These are phyloP conservation scores for Diplosphaera chodatii DNA, from an alignment of 139 green algal species.

Conservation along the genomic window DNA sequence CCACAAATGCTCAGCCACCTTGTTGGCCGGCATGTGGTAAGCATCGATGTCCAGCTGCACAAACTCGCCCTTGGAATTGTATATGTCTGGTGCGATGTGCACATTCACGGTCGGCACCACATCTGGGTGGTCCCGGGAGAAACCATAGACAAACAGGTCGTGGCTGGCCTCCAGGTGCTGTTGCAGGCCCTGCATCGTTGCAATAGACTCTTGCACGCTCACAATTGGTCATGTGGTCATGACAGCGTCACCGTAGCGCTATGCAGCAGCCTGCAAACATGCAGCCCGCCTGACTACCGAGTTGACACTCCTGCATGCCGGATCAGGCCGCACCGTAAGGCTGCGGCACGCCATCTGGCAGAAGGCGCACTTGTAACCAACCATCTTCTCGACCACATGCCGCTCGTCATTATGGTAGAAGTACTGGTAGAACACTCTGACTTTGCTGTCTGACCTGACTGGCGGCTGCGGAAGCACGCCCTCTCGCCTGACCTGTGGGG, in stretches of 20 bases:
- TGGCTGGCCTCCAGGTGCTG: constrained; percentile 7
- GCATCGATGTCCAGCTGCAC: not conserved
- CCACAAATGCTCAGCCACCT: no score
- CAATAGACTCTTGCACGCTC: no score
- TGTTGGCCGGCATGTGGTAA: not conserved
- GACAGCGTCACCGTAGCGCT: no score
- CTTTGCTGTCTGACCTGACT: no score
- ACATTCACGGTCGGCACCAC: not conserved
- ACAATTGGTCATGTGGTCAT: no score
- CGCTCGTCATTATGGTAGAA: not conserved
- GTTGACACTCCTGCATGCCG: no score
- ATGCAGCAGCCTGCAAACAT: no score
- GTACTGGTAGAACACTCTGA: not conserved
- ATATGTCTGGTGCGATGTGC: not conserved
- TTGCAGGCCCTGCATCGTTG: constrained; percentile 1
- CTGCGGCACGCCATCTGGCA: not conserved
- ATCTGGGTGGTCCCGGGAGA: not conserved
- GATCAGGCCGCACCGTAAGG: not conserved
- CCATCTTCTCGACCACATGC: not conserved
- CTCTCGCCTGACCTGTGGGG: no score
- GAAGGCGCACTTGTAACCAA: not conserved
- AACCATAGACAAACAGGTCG: constrained; percentile 3
- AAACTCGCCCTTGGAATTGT: not conserved
- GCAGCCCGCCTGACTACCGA: no score
- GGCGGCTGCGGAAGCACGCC: no score